These are phyloP conservation scores for Boletus speciosus DNA, from an alignment of 768 basidiomycete genomes.

Conservation along the genomic window DNA sequence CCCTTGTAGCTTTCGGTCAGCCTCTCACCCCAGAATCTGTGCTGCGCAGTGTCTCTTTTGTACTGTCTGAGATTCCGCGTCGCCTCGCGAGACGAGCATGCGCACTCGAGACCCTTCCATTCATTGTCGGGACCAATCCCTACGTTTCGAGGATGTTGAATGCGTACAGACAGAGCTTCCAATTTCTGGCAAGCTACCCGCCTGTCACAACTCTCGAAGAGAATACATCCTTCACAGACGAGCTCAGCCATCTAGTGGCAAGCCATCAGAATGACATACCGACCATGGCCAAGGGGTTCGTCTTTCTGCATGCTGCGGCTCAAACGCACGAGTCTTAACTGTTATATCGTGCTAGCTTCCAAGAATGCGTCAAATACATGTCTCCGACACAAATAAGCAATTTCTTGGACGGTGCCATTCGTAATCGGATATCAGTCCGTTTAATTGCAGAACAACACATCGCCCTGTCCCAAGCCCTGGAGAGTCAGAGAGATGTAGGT, in stretches of 20 bases:
- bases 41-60: slow-evolving; percentile 70
- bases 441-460: slow-evolving; percentile 92
- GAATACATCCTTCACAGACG: slow-evolving; percentile 63
- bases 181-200: slow-evolving; percentile 64
- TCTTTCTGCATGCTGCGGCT: slow-evolving; percentile 8
- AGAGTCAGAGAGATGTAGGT: slow-evolving; percentile 32
- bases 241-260: slow-evolving; percentile 68
- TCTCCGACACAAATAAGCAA: slow-evolving; percentile 71
- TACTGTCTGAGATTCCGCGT: slow-evolving; percentile 72
- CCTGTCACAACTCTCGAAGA: slow-evolving; percentile 62
- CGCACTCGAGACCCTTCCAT: slow-evolving; percentile 73
- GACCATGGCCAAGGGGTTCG: slow-evolving; percentile 83
- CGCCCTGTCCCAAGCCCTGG: slow-evolving; percentile 68
- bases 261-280: slow-evolving; percentile 86
- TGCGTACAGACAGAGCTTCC: slow-evolving; percentile 67
- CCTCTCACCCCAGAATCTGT: slow-evolving; percentile 70
- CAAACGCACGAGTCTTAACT: neutral
- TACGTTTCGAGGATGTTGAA: slow-evolving; percentile 72
- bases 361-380: slow-evolving; percentile 83
- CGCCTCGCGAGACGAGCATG: slow-evolving; percentile 72
- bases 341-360: slow-evolving; percentile 51
- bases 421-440: slow-evolving; percentile 82
- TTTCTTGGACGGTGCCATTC: slow-evolving; percentile 82
- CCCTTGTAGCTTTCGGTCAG: slow-evolving; percentile 71
- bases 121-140: slow-evolving; percentile 87